Percentiles rank a stretch among this genome's conserved stretches.
These are phyloP conservation scores for Euphorbia celastroides DNA, from an alignment of 441 rosid species.

Conservation along the genomic window DNA sequence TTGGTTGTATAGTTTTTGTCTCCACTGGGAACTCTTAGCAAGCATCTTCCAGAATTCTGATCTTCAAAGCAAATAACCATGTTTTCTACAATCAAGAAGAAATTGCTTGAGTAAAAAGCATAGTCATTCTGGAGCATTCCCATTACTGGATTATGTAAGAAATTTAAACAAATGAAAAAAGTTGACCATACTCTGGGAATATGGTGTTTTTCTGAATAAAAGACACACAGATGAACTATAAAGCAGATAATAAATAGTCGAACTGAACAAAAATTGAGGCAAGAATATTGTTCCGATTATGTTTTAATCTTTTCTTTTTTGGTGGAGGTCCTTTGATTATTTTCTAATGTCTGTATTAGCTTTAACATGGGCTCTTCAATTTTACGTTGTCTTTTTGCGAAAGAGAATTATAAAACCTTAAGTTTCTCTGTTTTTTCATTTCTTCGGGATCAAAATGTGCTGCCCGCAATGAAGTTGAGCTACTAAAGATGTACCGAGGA, in stretches of 20 bases:
- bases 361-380: background rate
- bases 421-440: background rate
- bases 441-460: background rate
- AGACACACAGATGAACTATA: background rate
- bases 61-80: slow-evolving; percentile 97
- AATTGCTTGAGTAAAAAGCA: slow-evolving; percentile 16
- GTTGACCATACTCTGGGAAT: background rate
- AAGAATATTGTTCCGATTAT: background rate
- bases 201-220: no score
- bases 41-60: slow-evolving; percentile 67
- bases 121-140: slow-evolving; percentile 19
- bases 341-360: no score
- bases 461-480: background rate
- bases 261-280: background rate
- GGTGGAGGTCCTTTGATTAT: background rate
- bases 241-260: background rate
- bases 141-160: slow-evolving; percentile 9
- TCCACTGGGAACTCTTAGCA: slow-evolving; percentile 56
- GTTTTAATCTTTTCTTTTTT: background rate
- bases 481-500: background rate
- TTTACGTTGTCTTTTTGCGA: background rate
- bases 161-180: background rate
- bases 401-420: background rate
- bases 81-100: slow-evolving; percentile 53
- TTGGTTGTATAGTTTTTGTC: slow-evolving; percentile 56